Percentiles rank a stretch among this genome's conserved stretches.
Conservation (phyloP, 176 grass and related monocot genomes). For the Musa acuminata region DNA sequence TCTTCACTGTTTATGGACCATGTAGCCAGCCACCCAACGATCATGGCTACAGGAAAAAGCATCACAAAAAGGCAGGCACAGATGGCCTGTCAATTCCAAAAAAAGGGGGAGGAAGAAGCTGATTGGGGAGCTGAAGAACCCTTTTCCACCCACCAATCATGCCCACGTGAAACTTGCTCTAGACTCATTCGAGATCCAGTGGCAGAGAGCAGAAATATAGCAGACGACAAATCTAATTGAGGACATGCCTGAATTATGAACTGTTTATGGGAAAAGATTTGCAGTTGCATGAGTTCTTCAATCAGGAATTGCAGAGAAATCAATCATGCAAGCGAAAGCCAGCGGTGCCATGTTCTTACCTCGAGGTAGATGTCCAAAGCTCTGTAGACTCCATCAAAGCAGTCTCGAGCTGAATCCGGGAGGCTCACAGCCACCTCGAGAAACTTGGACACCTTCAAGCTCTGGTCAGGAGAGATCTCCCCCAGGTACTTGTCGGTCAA, state of each 20-base stretch:
- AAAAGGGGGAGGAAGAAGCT: neutral
- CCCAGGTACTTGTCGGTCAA: constrained; percentile 84
- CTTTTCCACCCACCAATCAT: neutral
- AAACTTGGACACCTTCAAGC: constrained; percentile 63
- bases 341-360: constrained; percentile 26
- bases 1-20: neutral
- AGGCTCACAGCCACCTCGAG: constrained; percentile 73
- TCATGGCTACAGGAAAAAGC: neutral
- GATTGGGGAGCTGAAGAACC: neutral
- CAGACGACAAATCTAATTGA: neutral
- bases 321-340: neutral
- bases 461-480: constrained; percentile 89
- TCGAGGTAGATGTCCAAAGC: constrained; percentile 91
- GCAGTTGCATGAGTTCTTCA: too few relatives aligned
- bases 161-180: neutral
- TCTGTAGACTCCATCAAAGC: constrained; percentile 85
- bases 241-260: neutral
- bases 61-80: neutral
- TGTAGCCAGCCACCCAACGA: neutral
- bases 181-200: neutral
- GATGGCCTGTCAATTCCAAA: neutral
- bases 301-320: neutral
- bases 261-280: neutral
- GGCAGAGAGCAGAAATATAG: too few relatives aligned
- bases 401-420: constrained; percentile 77